phyloP scores from a whole-genome alignment of 2,329 filamentous ascomycete species.

The Cryphonectria japonica region DNA sequence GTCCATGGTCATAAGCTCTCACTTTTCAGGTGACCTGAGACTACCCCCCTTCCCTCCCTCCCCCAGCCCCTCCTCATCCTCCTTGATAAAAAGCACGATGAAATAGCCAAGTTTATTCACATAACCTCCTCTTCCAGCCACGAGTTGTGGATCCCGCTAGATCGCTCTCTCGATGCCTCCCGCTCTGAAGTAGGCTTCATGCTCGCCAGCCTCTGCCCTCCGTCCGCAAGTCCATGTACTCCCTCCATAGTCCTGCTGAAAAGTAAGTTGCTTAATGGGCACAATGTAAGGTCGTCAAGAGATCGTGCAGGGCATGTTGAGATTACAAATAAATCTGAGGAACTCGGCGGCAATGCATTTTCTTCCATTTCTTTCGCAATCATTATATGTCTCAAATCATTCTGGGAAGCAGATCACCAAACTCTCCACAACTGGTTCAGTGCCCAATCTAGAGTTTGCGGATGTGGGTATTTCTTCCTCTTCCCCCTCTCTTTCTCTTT shows the following conservation, averaged over 20 bases:
- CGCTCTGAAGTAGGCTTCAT: too few species aligned
- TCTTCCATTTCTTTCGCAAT: background rate
- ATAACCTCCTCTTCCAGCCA: too few species aligned
- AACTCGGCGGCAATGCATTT: background rate
- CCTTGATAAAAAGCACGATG: too few species aligned
- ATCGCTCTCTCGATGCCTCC: too few species aligned
- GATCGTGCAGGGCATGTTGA: conserved; percentile 35
- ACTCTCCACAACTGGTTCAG: background rate
- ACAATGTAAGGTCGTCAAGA: conserved; percentile 51
- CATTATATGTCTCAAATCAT: background rate
- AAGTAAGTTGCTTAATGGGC: conserved; percentile 55
- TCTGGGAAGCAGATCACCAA: background rate
- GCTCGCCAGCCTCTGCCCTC: too few species aligned
- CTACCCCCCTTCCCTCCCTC: too few species aligned
- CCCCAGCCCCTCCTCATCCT: too few species aligned
- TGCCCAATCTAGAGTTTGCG: conserved; percentile 1
- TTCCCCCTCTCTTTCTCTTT: background rate
- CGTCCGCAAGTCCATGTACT: background rate
- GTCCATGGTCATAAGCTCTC: too few species aligned
- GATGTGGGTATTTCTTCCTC: background rate
- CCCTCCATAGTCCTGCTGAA: background rate
- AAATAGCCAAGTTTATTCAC: too few species aligned
- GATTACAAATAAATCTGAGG: background rate
- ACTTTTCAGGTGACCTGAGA: too few species aligned
- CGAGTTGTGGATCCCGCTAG: too few species aligned